Evolutionary conservation across 2,329 filamentous ascomycete genomes (phyloP).

Genomic region (Ascochyta pisi): DNA sequence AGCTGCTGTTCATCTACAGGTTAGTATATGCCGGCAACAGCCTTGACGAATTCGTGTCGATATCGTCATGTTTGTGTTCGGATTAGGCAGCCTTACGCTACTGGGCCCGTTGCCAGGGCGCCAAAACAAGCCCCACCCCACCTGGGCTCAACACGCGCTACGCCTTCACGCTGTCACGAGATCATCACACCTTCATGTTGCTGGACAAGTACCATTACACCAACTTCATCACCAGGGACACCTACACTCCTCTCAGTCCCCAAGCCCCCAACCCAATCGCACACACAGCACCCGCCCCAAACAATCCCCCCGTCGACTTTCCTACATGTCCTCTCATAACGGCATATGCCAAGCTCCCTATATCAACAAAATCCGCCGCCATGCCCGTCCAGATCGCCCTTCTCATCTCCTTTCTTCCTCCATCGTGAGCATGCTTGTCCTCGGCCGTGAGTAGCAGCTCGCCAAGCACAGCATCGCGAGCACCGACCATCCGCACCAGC

Average conservation of each 20-base stretch:
- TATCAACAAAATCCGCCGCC: constrained; percentile 29
- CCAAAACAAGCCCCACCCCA: constrained; percentile 11
- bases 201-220: too few relatives aligned
- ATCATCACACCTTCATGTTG: not conserved
- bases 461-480: constrained; percentile 32
- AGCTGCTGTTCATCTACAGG: constrained; percentile 33
- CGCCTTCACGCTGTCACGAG: constrained; percentile 23
- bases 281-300: constrained; percentile 26
- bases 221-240: not conserved
- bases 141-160: not conserved
- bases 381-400: constrained; percentile 34
- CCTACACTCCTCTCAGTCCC: constrained; percentile 24
- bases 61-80: constrained; percentile 22
- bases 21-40: not conserved
- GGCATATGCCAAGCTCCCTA: constrained; percentile 25
- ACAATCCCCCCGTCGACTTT: constrained; percentile 20
- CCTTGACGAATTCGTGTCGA: not conserved
- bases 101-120: constrained; percentile 15
- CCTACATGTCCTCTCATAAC: constrained; percentile 31
- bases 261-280: constrained; percentile 24
- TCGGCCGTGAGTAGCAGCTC: constrained; percentile 33
- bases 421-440: constrained; percentile 21
- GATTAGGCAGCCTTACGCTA: constrained; percentile 7
- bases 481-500: constrained; percentile 33
- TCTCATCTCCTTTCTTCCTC: constrained; percentile 28